phyloP scores from a whole-genome alignment of 768 basidiomycete species.

The Phaeolepiota aurea region DNA sequence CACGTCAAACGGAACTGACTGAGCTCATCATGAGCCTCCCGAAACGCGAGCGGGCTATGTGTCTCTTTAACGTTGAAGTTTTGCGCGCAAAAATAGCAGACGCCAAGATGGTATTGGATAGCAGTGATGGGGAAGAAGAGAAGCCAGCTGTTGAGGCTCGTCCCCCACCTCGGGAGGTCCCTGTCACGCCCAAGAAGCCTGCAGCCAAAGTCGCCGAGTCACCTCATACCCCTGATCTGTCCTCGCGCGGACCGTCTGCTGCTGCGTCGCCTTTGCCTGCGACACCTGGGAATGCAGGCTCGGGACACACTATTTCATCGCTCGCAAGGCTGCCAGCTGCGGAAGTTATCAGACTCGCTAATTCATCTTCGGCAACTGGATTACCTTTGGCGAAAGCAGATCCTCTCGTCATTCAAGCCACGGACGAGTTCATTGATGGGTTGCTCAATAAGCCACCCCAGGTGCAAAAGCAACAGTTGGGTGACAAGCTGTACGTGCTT shows the following conservation, averaged over 20 bases:
- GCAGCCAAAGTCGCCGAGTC: slow-evolving; percentile 33
- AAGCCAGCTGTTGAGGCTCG: slow-evolving; percentile 17
- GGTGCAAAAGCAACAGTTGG: slow-evolving; percentile 71
- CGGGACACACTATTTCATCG: slow-evolving; percentile 53
- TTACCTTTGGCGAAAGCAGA: slow-evolving; percentile 66
- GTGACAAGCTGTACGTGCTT: slow-evolving; percentile 60
- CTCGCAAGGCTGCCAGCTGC: slow-evolving; percentile 68
- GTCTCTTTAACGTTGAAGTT: slow-evolving; percentile 81
- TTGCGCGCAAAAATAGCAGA: slow-evolving; percentile 72
- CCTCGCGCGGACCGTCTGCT: slow-evolving; percentile 66
- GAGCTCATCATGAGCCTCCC: slow-evolving; percentile 80
- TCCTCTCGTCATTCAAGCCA: slow-evolving; percentile 55
- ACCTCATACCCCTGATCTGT: slow-evolving; percentile 71
- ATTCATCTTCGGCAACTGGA: slow-evolving; percentile 35
- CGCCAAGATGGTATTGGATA: slow-evolving; percentile 75
- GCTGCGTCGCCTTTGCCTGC: slow-evolving; percentile 62
- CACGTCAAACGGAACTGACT: slow-evolving; percentile 55
- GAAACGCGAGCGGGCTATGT: slow-evolving; percentile 86
- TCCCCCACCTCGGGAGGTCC: slow-evolving; percentile 13
- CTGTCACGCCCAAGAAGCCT: slow-evolving; percentile 59
- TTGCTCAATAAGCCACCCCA: slow-evolving; percentile 46
- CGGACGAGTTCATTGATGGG: slow-evolving; percentile 65
- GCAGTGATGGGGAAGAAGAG: slow-evolving; percentile 50
- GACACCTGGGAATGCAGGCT: slow-evolving; percentile 37
- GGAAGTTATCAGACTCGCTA: slow-evolving; percentile 66